Evolutionary conservation across 768 basidiomycete genomes (phyloP).

Genomic region (Tulasnella sp.): DNA sequence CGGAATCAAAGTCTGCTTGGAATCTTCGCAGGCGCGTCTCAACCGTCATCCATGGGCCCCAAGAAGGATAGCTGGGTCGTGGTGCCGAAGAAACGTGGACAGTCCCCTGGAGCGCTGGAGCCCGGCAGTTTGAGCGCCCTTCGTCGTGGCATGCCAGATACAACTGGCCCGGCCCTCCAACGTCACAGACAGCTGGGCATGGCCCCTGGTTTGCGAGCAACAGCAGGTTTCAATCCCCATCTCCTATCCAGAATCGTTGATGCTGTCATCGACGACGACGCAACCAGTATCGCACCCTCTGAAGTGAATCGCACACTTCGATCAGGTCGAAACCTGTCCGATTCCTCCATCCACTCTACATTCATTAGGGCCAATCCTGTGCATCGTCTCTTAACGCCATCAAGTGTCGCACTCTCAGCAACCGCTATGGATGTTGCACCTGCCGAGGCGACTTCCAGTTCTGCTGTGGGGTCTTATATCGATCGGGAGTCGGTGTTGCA

Average conservation of each 20-base stretch:
- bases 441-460: background rate
- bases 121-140: slow-evolving; percentile 4
- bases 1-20: slow-evolving; percentile 44
- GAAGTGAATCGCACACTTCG: slow-evolving; percentile 51
- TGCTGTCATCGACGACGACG: slow-evolving; percentile 53
- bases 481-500: slow-evolving; percentile 27
- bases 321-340: slow-evolving; percentile 66
- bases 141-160: slow-evolving; percentile 22
- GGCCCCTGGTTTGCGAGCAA: slow-evolving; percentile 5
- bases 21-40: slow-evolving; percentile 87
- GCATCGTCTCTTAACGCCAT: slow-evolving; percentile 29
- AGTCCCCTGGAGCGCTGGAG: slow-evolving; percentile 16
- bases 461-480: slow-evolving; percentile 5
- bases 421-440: background rate
- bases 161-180: slow-evolving; percentile 21
- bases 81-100: slow-evolving; percentile 32
- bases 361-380: slow-evolving; percentile 39
- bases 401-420: slow-evolving; percentile 27
- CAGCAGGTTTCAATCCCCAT: slow-evolving; percentile 7
- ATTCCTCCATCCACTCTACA: slow-evolving; percentile 85
- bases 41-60: slow-evolving; percentile 28
- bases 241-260: slow-evolving; percentile 60
- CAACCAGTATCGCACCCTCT: slow-evolving; percentile 12
- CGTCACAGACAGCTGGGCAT: slow-evolving; percentile 10
- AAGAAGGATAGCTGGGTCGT: slow-evolving; percentile 64